Percentiles rank a stretch among this genome's conserved stretches.
phyloP scores from a whole-genome alignment of 345 rosid species.

The Lumnitzera racemosa region DNA sequence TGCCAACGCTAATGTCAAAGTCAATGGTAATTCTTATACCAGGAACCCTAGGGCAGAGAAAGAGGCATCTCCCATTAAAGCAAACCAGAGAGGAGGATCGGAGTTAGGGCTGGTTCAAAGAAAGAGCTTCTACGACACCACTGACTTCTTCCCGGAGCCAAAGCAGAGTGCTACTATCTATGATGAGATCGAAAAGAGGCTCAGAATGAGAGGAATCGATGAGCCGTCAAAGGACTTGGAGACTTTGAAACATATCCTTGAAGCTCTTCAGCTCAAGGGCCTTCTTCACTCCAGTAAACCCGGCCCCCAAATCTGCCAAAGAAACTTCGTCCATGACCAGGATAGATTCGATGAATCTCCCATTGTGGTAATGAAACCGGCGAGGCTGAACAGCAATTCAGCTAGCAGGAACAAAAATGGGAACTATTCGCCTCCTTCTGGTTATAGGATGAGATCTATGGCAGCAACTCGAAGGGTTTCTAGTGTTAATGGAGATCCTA shows the following conservation, averaged over 20 bases:
- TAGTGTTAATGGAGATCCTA: conserved; percentile 19
- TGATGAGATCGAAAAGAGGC: conserved; percentile 60
- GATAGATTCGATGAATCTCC: conserved; percentile 34
- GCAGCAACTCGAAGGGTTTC: conserved; percentile 11
- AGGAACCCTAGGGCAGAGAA: conserved; percentile 38
- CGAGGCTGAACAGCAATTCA: conserved; percentile 16
- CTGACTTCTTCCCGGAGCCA: conserved; percentile 82
- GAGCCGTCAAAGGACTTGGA: conserved; percentile 81
- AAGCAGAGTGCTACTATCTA: conserved; percentile 35
- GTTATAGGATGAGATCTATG: conserved; percentile 25
- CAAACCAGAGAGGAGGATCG: conserved; percentile 28
- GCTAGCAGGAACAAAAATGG: conserved; percentile 13
- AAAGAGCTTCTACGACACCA: conserved; percentile 61
- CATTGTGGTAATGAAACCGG: conserved; percentile 42
- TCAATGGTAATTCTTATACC: conserved; percentile 9
- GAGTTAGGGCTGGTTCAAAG: conserved; percentile 25
- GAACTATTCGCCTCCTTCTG: conserved; percentile 27
- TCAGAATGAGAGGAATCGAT: conserved; percentile 59
- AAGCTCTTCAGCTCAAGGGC: conserved; percentile 86
- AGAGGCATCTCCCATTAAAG: conserved; percentile 15
- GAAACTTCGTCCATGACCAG: conserved; percentile 41
- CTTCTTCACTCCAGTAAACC: conserved; percentile 56
- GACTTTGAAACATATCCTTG: conserved; percentile 76
- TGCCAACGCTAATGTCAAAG: conserved; percentile 17
- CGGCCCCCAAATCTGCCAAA: conserved; percentile 9